Evolutionary conservation across 176 grass and related monocot genomes (phyloP).

Genomic region (Otatea glauca): DNA sequence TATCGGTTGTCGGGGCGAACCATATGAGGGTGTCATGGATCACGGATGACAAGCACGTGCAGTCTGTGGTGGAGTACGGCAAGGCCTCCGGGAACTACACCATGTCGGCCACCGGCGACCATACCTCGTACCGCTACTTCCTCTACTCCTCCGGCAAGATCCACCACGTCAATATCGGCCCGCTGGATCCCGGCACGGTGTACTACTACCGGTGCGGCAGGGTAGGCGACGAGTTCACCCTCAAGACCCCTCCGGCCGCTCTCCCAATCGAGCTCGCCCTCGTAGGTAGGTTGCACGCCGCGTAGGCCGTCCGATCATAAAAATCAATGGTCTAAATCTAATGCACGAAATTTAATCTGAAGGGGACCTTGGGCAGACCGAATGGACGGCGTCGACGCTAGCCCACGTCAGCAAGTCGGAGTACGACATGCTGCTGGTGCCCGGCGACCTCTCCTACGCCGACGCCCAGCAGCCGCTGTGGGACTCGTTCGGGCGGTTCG

Average conservation of each 20-base stretch:
- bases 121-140: slow-evolving; percentile 82
- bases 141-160: slow-evolving; percentile 87
- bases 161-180: slow-evolving; percentile 92
- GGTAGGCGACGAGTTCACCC: slow-evolving; percentile 64
- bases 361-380: slow-evolving; percentile 92
- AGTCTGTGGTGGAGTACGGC: slow-evolving; percentile 73
- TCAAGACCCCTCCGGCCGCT: slow-evolving; percentile 67
- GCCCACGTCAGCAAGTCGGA: slow-evolving; percentile 53
- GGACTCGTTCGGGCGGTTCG: slow-evolving; percentile 90
- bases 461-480: slow-evolving; percentile 83
- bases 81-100: slow-evolving; percentile 55
- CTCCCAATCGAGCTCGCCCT: slow-evolving; percentile 79
- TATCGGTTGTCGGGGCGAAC: slow-evolving; percentile 56
- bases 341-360: background rate
- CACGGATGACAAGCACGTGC: slow-evolving; percentile 65
- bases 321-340: too few relatives aligned
- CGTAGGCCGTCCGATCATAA: too few relatives aligned
- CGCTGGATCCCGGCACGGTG: slow-evolving; percentile 60
- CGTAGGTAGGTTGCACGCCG: slow-evolving; percentile 25
- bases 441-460: slow-evolving; percentile 89
- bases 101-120: slow-evolving; percentile 56
- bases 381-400: slow-evolving; percentile 92
- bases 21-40: slow-evolving; percentile 76
- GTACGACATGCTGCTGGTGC: slow-evolving; percentile 85
- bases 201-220: slow-evolving; percentile 87